phyloP scores from a whole-genome alignment of 169 alveolate genomes.

The Plasmodium inui region DNA sequence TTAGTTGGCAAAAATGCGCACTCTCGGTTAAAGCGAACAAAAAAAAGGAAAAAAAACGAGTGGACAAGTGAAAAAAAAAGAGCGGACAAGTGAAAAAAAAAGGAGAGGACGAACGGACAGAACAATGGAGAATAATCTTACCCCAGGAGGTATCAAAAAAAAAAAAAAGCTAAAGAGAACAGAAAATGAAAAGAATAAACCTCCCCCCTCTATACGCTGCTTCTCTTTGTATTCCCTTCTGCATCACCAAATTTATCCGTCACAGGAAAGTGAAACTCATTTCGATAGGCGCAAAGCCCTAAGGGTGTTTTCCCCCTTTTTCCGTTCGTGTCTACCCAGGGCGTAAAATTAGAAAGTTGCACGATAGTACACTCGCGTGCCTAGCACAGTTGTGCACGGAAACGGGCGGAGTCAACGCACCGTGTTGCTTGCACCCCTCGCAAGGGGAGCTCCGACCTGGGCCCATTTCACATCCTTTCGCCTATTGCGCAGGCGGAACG shows the following conservation, averaged over 20 bases:
- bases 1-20: not conserved
- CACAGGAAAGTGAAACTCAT: not conserved
- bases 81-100: not conserved
- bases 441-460: not conserved
- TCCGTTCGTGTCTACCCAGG: not conserved
- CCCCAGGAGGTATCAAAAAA: not conserved
- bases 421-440: not conserved
- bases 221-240: not conserved
- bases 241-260: not conserved
- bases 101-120: not conserved
- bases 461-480: not conserved
- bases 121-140: not conserved
- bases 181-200: no score
- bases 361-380: not conserved
- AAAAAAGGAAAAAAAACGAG: constrained; percentile 6
- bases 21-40: not conserved
- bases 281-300: not conserved
- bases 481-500: not conserved
- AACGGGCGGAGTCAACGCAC: not conserved
- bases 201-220: not conserved
- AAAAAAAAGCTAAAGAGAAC: not conserved
- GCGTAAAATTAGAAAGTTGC: not conserved
- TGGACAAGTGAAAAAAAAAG: not conserved
- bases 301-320: not conserved
- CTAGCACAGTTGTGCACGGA: not conserved